These are phyloP conservation scores for Toxicodendron radicans DNA, from an alignment of 345 rosid species.

Conservation along the genomic window DNA sequence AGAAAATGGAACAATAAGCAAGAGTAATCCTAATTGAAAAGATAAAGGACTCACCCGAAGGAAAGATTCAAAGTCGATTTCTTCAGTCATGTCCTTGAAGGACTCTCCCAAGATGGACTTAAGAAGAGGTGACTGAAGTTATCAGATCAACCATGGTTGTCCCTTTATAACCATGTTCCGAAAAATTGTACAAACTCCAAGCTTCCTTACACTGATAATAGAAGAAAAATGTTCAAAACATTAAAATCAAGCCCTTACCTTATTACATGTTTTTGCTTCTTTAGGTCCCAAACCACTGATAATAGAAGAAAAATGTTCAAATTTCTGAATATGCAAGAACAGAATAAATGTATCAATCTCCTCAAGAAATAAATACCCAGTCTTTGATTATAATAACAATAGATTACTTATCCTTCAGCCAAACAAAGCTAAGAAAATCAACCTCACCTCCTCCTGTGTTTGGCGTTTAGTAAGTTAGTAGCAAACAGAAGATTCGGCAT, in stretches of 20 bases:
- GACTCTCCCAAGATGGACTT: conserved; percentile 59
- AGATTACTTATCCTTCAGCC: not conserved
- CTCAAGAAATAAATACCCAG: conserved; percentile 7
- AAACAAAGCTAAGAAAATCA: conserved; percentile 16
- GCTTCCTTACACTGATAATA: too few species aligned
- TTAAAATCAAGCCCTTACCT: conserved; percentile 50
- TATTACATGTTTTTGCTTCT: conserved; percentile 92
- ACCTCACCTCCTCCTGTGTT: conserved; percentile 84
- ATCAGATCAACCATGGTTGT: too few species aligned
- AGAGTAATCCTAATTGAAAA: too few species aligned
- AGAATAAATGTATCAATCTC: conserved; percentile 10
- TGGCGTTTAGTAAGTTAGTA: conserved; percentile 90
- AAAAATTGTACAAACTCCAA: too few species aligned
- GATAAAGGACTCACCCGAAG: conserved; percentile 76
- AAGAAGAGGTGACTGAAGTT: too few species aligned
- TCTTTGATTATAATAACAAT: conserved; percentile 9
- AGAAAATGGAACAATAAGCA: not conserved
- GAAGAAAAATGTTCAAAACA: too few species aligned
- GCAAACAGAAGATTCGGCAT: conserved; percentile 79
- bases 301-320: conserved; percentile 1
- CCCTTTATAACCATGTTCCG: too few species aligned
- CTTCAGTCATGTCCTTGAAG: conserved; percentile 42
- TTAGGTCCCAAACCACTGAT: conserved; percentile 96
- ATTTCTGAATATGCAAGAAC: too few species aligned
- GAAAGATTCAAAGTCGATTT: conserved; percentile 86